Evolutionary conservation across 768 basidiomycete genomes (phyloP).

Genomic region (Tricholoma matsutake): DNA sequence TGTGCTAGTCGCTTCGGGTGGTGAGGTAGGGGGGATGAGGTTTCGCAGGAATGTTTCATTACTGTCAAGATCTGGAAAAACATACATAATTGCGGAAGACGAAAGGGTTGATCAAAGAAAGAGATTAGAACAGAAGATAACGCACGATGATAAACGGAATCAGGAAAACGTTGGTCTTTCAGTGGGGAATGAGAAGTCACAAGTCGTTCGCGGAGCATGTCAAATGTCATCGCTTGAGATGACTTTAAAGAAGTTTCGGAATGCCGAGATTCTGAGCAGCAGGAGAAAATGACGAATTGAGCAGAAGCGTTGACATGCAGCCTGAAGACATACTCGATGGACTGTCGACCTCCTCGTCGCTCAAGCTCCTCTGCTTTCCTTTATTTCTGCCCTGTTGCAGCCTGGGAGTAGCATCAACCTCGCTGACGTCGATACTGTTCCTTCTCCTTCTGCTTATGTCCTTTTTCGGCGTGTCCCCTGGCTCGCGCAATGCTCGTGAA

Average conservation of each 20-base stretch:
- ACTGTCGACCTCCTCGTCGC: conserved; percentile 65
- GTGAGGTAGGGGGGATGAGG: conserved; percentile 36
- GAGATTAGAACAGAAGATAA: background rate
- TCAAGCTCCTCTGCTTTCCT: conserved; percentile 56
- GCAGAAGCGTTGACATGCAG: background rate
- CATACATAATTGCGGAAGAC: background rate
- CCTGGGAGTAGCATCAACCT: conserved; percentile 54
- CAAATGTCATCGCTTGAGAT: conserved; percentile 45
- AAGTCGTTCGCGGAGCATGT: conserved; percentile 46
- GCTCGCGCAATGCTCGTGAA: conserved; percentile 59
- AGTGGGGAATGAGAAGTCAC: conserved; percentile 33
- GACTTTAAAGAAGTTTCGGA: conserved; percentile 37
- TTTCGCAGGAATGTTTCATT: conserved; percentile 39
- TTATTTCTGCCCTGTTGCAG: conserved; percentile 39
- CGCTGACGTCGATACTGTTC: conserved; percentile 60
- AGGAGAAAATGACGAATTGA: conserved; percentile 4
- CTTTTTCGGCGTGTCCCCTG: conserved; percentile 64
- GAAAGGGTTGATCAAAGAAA: background rate
- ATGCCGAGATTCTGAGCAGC: conserved; percentile 19
- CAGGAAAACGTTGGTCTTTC: conserved; percentile 31
- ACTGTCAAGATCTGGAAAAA: conserved; percentile 27
- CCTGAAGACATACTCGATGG: conserved; percentile 41
- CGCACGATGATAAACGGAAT: conserved; percentile 36
- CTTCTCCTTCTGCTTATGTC: conserved; percentile 36
- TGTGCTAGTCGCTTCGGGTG: conserved; percentile 53